These are phyloP conservation scores for Pseudoneurospora amorphoporcata DNA, from an alignment of 495 filamentous ascomycete genomes.

Conservation along the genomic window DNA sequence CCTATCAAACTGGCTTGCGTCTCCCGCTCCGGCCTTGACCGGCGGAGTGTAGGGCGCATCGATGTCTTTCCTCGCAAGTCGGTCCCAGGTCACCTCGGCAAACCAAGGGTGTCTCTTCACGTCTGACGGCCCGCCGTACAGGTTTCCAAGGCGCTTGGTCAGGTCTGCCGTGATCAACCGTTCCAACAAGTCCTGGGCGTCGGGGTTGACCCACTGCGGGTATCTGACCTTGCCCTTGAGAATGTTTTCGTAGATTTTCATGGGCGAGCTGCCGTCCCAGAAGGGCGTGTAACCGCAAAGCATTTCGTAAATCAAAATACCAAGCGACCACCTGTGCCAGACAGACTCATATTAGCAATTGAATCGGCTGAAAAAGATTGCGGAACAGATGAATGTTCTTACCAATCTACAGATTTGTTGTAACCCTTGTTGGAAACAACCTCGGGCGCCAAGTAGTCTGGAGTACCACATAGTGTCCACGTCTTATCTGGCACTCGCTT, in stretches of 20 bases:
- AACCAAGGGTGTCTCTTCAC: conserved; percentile 97
- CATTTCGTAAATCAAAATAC: conserved; percentile 99
- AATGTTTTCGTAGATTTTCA: conserved; percentile 99
- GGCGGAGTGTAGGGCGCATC: conserved; percentile 98
- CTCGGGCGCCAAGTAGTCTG: conserved; percentile 96
- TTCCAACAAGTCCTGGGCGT: conserved; percentile 84
- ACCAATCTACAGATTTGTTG: conserved; percentile 99
- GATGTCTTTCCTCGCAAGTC: conserved; percentile 87
- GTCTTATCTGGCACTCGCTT: conserved; percentile 98
- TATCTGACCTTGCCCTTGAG: conserved; percentile 89
- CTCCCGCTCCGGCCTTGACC: conserved; percentile 81
- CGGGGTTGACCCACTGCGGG: conserved; percentile 86
- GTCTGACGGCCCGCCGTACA: conserved; percentile 84
- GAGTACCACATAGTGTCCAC: conserved; percentile 96
- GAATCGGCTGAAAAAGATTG: background rate
- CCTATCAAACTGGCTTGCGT: conserved; percentile 94
- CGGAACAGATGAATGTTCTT: conserved; percentile 23
- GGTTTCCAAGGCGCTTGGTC: conserved; percentile 88
- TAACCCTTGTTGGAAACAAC: conserved; percentile 97
- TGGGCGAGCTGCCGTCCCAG: conserved; percentile 93
- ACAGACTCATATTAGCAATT: background rate
- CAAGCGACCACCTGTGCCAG: conserved; percentile 79
- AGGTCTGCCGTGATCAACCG: conserved; percentile 89
- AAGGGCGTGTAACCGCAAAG: conserved; percentile 97
- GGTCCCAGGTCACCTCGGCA: conserved; percentile 94